Evolutionary conservation across 495 filamentous ascomycete genomes (phyloP).

Genomic region (Evansstolkia leycettana): DNA sequence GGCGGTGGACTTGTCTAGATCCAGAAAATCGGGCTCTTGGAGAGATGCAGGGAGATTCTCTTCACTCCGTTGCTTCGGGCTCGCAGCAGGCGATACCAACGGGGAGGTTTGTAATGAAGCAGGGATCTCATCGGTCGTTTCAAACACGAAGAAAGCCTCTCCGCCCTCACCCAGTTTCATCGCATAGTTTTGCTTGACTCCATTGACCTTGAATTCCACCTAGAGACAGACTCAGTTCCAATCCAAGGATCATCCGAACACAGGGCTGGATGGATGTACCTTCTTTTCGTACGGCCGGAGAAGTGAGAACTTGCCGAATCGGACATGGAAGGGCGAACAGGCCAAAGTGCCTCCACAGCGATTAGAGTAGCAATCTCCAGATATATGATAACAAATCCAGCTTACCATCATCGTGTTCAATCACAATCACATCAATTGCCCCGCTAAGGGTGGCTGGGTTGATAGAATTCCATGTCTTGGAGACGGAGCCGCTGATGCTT

Average conservation of each 20-base stretch:
- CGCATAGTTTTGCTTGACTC: slow-evolving; percentile 76
- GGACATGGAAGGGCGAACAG: slow-evolving; percentile 96
- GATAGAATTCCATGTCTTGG: slow-evolving; percentile 98
- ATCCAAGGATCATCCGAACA: neutral
- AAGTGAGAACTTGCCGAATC: slow-evolving; percentile 96
- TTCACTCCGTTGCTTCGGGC: slow-evolving; percentile 52
- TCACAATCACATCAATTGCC: slow-evolving; percentile 97
- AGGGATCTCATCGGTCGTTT: slow-evolving; percentile 80
- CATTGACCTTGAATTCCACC: slow-evolving; percentile 94
- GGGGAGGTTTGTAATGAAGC: slow-evolving; percentile 88
- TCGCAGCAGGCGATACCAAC: slow-evolving; percentile 72
- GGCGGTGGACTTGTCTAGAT: slow-evolving; percentile 38
- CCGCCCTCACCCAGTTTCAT: slow-evolving; percentile 98
- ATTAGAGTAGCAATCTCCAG: neutral
- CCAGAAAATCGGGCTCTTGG: slow-evolving; percentile 74
- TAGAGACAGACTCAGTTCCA: slow-evolving; percentile 16
- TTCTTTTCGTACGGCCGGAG: slow-evolving; percentile 97
- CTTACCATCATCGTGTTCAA: slow-evolving; percentile 88
- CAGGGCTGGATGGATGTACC: slow-evolving; percentile 26
- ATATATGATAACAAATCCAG: neutral
- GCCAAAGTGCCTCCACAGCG: slow-evolving; percentile 45
- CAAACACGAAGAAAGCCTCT: slow-evolving; percentile 97
- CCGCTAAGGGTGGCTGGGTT: slow-evolving; percentile 95
- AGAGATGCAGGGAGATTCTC: slow-evolving; percentile 41
- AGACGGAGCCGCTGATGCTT: slow-evolving; percentile 88